Conservation (phyloP, 2,329 filamentous ascomycete genomes). For the Madurella fahalii region DNA sequence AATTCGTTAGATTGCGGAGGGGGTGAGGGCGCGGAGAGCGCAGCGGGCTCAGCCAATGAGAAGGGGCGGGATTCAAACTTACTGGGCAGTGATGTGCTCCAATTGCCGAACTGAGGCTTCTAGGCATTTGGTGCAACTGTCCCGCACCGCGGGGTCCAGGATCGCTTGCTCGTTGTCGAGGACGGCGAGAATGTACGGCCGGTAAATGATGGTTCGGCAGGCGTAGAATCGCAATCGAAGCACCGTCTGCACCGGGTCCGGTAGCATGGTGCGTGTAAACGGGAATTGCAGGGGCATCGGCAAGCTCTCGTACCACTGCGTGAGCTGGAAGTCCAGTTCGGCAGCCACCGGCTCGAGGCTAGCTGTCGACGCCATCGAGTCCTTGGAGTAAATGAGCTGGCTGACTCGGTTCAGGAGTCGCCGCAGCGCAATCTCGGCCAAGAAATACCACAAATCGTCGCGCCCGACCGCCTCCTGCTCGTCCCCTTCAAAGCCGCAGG, state of each 20-base stretch:
- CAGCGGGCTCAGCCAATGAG: constrained; percentile 19
- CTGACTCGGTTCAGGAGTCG: constrained; percentile 74
- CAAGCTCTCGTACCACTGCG: constrained; percentile 79
- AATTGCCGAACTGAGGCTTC: constrained; percentile 76
- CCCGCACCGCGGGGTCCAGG: constrained; percentile 66
- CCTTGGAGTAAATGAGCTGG: constrained; percentile 74
- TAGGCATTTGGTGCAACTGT: constrained; percentile 75
- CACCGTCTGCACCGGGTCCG: constrained; percentile 74
- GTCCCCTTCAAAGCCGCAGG: constrained; percentile 72
- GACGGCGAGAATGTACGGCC: constrained; percentile 76
- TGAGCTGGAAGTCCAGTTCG: constrained; percentile 76
- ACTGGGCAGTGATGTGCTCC: constrained; percentile 74
- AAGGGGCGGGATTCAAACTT: constrained; percentile 35
- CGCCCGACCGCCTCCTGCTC: constrained; percentile 60
- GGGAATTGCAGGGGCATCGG: constrained; percentile 73
- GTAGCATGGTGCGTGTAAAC: constrained; percentile 61
- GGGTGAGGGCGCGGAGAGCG: constrained; percentile 19
- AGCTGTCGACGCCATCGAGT: constrained; percentile 65
- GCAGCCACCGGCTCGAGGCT: constrained; percentile 73
- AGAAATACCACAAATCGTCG: constrained; percentile 82
- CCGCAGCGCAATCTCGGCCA: constrained; percentile 76
- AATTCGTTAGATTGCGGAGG: constrained; percentile 37
- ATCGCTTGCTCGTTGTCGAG: constrained; percentile 72
- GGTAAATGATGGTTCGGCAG: constrained; percentile 81
- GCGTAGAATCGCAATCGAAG: constrained; percentile 77